phyloP scores from a whole-genome alignment of 768 basidiomycete species.

The Collybia mongolica region DNA sequence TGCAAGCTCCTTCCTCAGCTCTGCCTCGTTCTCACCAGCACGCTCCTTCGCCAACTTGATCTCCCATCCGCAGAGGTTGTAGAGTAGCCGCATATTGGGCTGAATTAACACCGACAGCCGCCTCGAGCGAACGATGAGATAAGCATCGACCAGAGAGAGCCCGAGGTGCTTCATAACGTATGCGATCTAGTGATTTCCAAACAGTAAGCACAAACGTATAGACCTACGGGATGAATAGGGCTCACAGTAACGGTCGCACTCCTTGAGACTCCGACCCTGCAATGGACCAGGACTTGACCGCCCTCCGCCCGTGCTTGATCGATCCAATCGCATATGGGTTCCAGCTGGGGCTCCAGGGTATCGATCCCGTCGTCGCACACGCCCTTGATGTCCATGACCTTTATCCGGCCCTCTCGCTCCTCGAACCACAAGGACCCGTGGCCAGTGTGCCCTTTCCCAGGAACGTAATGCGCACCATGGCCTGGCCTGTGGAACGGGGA shows the following conservation, averaged over 20 bases:
- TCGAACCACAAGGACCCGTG: conserved; percentile 85
- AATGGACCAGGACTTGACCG: conserved; percentile 92
- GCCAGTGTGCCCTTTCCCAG: conserved; percentile 42
- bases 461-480: conserved; percentile 32
- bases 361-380: conserved; percentile 97
- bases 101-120: conserved; percentile 89
- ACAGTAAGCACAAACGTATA: not conserved
- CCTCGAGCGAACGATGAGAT: conserved; percentile 88
- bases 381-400: conserved; percentile 88
- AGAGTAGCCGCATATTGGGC: conserved; percentile 94
- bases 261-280: conserved; percentile 97
- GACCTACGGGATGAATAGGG: conserved; percentile 13
- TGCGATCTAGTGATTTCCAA: conserved; percentile 59
- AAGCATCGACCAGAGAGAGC: conserved; percentile 88
- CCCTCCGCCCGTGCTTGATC: conserved; percentile 79
- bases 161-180: conserved; percentile 94
- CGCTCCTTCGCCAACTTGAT: conserved; percentile 83
- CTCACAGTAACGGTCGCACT: conserved; percentile 89
- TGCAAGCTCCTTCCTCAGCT: conserved; percentile 57
- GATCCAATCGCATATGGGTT: conserved; percentile 91
- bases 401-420: conserved; percentile 85
- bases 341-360: conserved; percentile 85
- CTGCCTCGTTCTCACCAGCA: conserved; percentile 49
- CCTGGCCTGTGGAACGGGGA: conserved; percentile 26
- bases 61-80: conserved; percentile 95